Base-by-base conservation (phyloP, 2,329 filamentous ascomycete genomes). In the Pyrenophora graminea region DNA sequence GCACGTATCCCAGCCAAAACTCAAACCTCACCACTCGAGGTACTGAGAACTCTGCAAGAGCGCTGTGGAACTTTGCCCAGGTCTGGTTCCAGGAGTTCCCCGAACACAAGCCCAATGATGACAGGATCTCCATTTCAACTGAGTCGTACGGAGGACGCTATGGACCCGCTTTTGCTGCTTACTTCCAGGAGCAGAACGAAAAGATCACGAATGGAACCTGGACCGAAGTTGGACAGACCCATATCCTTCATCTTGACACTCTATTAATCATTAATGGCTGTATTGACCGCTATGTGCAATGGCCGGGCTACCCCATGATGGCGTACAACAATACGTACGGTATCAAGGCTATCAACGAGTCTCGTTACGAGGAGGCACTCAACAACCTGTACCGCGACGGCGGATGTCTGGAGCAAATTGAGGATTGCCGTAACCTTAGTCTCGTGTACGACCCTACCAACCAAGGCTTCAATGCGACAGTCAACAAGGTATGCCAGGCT, bases 51-150 rank as follows among this genome's bases (percentile, higher is more conserved):
- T 77, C 80, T 23, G 82, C 80, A n/a, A 75, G 78, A 54, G 77
- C 80, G 7, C 70, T 84, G 4, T 85, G 83, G 83, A 77, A 66
- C 59, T 84, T 85, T 67, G 77, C 81, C 0, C 83, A 85, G 63
- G 77, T 79, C 1, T 89, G 85, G 77, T 83, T 85, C 47, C 76
- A 81, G 4, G 80, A 83, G 25, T 89, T 89, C 51, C 85, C 84
- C 0, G 77, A 79, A 25, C 87, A 88, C 63, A 78, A 82, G 64
- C 80, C 80, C 3, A 79, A 80, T 37, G 80, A 85, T 52, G 80
- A 84, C 51, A 78, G 79, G 3, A 74, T 85, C 46, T 82, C 79
- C 45, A 78, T 80, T 4, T 70, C 72, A 9, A 76, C 76, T 0
- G 72, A 76, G 55, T 80, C 78, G 0, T 85, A 85, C 53, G 83